Percentiles rank a stretch among this genome's conserved stretches.
These are phyloP conservation scores for Talaromyces nanjingensis DNA, from an alignment of 495 filamentous ascomycete genomes.

Conservation along the genomic window DNA sequence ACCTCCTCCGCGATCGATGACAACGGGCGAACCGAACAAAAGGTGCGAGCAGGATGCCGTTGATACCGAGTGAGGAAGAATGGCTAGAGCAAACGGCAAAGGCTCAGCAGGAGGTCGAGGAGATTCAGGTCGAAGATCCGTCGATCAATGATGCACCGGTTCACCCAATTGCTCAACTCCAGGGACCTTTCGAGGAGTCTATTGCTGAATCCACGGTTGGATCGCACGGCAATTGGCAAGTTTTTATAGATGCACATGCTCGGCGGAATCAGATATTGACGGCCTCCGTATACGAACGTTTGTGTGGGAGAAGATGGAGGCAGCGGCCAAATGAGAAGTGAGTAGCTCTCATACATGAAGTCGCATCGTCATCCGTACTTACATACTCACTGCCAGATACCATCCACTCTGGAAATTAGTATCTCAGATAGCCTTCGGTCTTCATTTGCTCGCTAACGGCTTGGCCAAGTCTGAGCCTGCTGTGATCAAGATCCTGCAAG, in stretches of 20 bases:
- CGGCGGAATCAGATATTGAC: constrained; percentile 66
- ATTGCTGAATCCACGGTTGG: constrained; percentile 61
- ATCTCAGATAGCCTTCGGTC: constrained; percentile 88
- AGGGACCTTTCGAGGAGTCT: constrained; percentile 90
- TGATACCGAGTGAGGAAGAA: constrained; percentile 8
- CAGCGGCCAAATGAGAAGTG: constrained; percentile 53
- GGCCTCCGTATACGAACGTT: constrained; percentile 51
- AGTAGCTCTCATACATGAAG: constrained; percentile 17
- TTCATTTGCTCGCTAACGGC: constrained; percentile 78
- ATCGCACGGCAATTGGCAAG: constrained; percentile 38
- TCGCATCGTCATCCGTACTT: constrained; percentile 6
- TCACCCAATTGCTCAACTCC: constrained; percentile 80
- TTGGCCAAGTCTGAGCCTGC: constrained; percentile 82
- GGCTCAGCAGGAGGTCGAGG: constrained; percentile 2
- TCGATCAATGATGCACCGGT: constrained; percentile 35
- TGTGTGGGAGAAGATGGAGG: constrained; percentile 67
- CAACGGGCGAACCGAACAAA: neutral
- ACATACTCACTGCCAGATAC: constrained; percentile 31
- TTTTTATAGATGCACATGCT: constrained; percentile 55
- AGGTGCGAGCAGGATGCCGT: constrained; percentile 4
- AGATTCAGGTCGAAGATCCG: neutral
- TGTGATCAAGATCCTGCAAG: constrained; percentile 83
- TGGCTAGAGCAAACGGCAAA: constrained; percentile 4
- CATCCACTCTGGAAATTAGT: constrained; percentile 88
- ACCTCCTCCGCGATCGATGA: constrained; percentile 1